Evolutionary conservation across 129 eudicot species (phyloP).

Genomic region (Scalesia atractyloides): DNA sequence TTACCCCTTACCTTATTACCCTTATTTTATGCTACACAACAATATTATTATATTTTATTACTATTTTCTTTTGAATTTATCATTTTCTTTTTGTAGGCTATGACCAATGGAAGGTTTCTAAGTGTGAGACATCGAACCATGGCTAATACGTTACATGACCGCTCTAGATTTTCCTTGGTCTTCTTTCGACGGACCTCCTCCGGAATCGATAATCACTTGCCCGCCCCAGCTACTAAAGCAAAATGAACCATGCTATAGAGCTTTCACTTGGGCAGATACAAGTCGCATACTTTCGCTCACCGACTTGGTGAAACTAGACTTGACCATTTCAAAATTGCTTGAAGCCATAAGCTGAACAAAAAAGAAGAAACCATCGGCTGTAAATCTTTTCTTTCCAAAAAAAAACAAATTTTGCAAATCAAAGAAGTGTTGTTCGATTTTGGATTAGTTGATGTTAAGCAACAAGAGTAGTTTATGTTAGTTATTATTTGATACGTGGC

Average conservation of each 20-base stretch:
- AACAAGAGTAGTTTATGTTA: background rate
- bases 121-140: constrained; percentile 70
- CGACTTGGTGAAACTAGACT: constrained; percentile 57
- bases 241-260: constrained; percentile 23
- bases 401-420: background rate
- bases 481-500: too few relatives aligned
- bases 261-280: constrained; percentile 65
- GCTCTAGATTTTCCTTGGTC: constrained; percentile 52
- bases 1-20: background rate
- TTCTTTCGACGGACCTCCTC: constrained; percentile 61
- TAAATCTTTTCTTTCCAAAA: background rate
- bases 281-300: constrained; percentile 43
- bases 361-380: background rate
- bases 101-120: constrained; percentile 69
- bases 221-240: constrained; percentile 39
- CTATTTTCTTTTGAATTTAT: too few relatives aligned
- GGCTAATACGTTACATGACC: constrained; percentile 38
- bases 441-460: background rate
- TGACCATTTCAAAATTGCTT: constrained; percentile 42
- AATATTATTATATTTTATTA: too few relatives aligned
- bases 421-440: background rate
- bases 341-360: background rate
- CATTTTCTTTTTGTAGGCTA: constrained; percentile 32
- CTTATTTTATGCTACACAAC: background rate
- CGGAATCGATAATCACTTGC: constrained; percentile 35